Base-by-base conservation (phyloP, 2,329 filamentous ascomycete species). In the Knufia petricola region DNA sequence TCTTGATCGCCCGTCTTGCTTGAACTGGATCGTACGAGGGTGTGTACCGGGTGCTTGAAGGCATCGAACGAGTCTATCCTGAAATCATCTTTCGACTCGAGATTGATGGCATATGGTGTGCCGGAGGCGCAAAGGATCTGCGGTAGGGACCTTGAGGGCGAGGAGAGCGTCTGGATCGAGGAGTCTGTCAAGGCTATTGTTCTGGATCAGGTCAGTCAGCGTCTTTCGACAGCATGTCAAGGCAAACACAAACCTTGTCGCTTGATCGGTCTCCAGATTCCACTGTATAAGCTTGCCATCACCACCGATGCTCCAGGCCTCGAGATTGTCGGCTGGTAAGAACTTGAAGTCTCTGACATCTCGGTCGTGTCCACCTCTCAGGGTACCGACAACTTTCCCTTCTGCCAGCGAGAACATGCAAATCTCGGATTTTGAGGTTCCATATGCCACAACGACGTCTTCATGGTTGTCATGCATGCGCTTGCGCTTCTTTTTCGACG, bases 251-350 rank as follows among this genome's bases (percentile, higher is more conserved):
- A 64, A 75, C 73, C 68, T 66, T 49, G 67, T 62, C 43, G 61
- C 64, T 53, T 66, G 61, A 48, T 67, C 65, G 19, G 64, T 69
- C 54, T 59, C 63, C 48, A 75, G 57, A 61, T 75, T 69, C 73
- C 73, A 76, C 55, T 75, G 71, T 19, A 75, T 66, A 41, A 75
- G 64, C 56, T 70, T 74, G 51, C 69, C 70, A 60, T 76, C 73
- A 43, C 68, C 69, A 42, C 73, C 73, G 50, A 74, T 68, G 65
- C 73, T 75, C 73, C 73, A 76, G n/a, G 65, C 72, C 54, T 71
- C 68, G 36, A 64, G 60, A 69, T 72, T 74, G 21, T 67, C 71
- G 53, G 69, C 66, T 38, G 65, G 61, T 6, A 67, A 69, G 55
- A 76, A 76, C 55, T 72, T 72, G 60, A 76, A 75, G 53, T 73